Percentiles rank a stretch among this genome's conserved stretches.
phyloP scores from a whole-genome alignment of 78 protist species.

The Creolimax fragrantissima region DNA sequence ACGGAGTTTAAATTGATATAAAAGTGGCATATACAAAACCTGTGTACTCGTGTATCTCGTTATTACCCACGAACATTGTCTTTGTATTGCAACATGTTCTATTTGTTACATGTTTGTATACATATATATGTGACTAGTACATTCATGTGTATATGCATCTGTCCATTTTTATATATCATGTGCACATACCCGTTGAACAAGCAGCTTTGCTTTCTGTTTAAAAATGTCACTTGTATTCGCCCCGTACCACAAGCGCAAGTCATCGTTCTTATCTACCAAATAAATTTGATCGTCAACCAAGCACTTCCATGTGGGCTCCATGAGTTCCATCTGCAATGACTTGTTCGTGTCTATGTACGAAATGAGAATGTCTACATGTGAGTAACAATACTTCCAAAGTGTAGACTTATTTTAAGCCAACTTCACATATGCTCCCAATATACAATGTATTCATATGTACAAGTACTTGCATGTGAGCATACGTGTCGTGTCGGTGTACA shows the following conservation, averaged over 20 bases:
- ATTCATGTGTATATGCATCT: too few relatives aligned
- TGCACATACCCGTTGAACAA: background rate
- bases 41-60: too few relatives aligned
- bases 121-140: too few relatives aligned
- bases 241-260: background rate
- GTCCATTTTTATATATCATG: too few relatives aligned
- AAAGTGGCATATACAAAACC: too few relatives aligned
- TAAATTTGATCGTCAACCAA: background rate
- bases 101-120: too few relatives aligned
- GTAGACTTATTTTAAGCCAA: background rate
- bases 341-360: background rate
- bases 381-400: background rate
- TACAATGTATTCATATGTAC: background rate
- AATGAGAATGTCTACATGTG: background rate
- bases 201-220: background rate
- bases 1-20: too few relatives aligned
- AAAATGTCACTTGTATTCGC: background rate
- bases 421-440: background rate
- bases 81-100: too few relatives aligned
- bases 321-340: background rate
- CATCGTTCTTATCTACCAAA: background rate
- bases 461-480: background rate
- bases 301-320: background rate
- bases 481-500: background rate
- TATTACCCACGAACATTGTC: too few relatives aligned